These are phyloP conservation scores for Drosera capensis DNA, from an alignment of 148 eudicot genomes.

Conservation along the genomic window DNA sequence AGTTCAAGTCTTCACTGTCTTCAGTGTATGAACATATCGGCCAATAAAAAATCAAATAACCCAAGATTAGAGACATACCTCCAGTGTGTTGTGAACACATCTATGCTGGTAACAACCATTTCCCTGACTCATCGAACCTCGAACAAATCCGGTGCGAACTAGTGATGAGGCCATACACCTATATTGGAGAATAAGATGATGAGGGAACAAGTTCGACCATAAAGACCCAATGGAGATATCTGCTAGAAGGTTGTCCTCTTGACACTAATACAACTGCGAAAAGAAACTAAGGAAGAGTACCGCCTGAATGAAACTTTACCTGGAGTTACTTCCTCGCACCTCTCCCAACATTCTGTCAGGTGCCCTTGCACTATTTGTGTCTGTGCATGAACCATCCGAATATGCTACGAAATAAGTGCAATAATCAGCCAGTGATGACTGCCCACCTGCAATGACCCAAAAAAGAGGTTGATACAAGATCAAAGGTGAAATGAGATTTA, in stretches of 20 bases:
- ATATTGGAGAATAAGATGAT: conserved; percentile 16
- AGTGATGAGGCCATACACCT: conserved; percentile 97
- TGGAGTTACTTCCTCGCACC: conserved; percentile 78
- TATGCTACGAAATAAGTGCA: conserved; percentile 96
- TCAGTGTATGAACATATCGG: too few species aligned
- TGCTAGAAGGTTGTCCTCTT: background rate
- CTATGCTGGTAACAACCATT: conserved; percentile 97
- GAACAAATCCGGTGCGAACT: conserved; percentile 90
- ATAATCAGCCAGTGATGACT: conserved; percentile 95
- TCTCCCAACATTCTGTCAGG: conserved; percentile 98
- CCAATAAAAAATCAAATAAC: too few species aligned
- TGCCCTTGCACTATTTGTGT: conserved; percentile 76
- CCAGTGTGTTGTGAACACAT: conserved; percentile 57
- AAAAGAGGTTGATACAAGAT: conserved; percentile 4
- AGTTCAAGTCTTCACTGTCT: too few species aligned
- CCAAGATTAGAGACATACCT: conserved; percentile 31
- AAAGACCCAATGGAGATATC: background rate
- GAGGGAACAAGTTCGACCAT: background rate
- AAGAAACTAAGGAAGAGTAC: background rate
- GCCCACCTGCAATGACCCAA: conserved; percentile 61
- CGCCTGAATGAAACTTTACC: conserved; percentile 24
- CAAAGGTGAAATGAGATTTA: too few species aligned
- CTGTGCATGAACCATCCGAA: conserved; percentile 95
- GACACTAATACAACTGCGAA: background rate
- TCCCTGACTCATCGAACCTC: conserved; percentile 87